Conservation (phyloP, 2,329 filamentous ascomycete genomes). For the Pleurostoma richardsiae region DNA sequence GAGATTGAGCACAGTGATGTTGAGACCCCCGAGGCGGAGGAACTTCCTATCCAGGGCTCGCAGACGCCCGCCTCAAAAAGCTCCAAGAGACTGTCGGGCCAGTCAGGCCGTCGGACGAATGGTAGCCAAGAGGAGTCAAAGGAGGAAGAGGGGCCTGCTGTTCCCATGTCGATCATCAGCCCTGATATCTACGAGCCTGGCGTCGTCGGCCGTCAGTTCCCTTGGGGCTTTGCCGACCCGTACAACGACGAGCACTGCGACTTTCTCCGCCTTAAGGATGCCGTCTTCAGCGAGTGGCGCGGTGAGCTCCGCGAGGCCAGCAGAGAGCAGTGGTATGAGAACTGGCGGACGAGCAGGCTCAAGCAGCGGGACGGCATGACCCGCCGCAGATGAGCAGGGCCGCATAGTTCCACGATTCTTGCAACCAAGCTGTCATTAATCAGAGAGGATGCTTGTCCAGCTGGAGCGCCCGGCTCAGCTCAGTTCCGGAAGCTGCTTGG, state of each 20-base stretch:
- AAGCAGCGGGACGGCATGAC: constrained; percentile 44
- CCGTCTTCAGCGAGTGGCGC: constrained; percentile 91
- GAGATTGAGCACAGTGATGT: constrained; percentile 19
- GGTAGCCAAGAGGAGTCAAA: constrained; percentile 35
- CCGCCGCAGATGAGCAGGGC: constrained; percentile 25
- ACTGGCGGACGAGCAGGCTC: constrained; percentile 76
- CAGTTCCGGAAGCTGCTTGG: too few species aligned
- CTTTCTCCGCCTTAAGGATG: constrained; percentile 83
- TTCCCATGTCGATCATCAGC: constrained; percentile 90
- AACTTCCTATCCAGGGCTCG: constrained; percentile 26
- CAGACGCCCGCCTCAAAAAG: constrained; percentile 26
- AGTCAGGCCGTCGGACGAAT: constrained; percentile 40
- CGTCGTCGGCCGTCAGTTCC: constrained; percentile 79
- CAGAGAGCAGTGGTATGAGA: constrained; percentile 90
- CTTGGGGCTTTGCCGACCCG: constrained; percentile 95
- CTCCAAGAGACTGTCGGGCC: constrained; percentile 40
- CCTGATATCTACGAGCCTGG: constrained; percentile 84
- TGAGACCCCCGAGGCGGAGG: constrained; percentile 23
- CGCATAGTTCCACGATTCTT: too few species aligned
- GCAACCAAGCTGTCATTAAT: too few species aligned
- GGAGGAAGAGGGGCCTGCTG: constrained; percentile 57
- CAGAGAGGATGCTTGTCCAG: too few species aligned
- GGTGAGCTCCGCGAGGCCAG: constrained; percentile 85
- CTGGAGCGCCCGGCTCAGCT: too few species aligned
- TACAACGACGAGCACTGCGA: constrained; percentile 91